Base-by-base conservation (phyloP, 257 asterid genomes). In the Rauvolfia tetraphylla region DNA sequence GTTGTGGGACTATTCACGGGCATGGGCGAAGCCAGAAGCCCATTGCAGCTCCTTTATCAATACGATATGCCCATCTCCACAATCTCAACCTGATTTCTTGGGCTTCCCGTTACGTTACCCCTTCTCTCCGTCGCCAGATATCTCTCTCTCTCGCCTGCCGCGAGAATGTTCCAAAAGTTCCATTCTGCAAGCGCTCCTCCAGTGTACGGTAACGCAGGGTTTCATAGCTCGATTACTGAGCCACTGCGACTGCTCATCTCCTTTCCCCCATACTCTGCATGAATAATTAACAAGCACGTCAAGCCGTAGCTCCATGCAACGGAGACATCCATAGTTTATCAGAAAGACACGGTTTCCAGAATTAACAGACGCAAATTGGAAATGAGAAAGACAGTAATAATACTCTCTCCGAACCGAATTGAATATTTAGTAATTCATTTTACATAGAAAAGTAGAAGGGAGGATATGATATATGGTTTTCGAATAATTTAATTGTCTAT, bases 51-150 rank as follows among this genome's bases (percentile, higher is more conserved):
- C n/a, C n/a, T n/a, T n/a, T n/a, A n/a, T n/a, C n/a, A n/a, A n/a
- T 14, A 9, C 68, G 42, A 59, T 14, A 31, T 61, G 68, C 68
- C 68, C 68, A 61, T 61, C 13, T 61, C 68, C 68, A 14, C 68
- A 62, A 62, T 62, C 68, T 62, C 68, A 33, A 34, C 42, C 68
- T 62, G n/a, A 12, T 29, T 62, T 29, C 5, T 62, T 29, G 68
- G 68, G 68, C 68, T 31, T 62, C 68, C 34, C n/a, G 41, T 17
- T 2, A 15, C n/a, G n/a, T n/a, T n/a, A n/a, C n/a, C 41, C 68
- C 23, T 62, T 29, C n/a, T 13, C n/a, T 14, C 25, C n/a, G 20
- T 6, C 61, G 29, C 3, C 29, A 10, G 62, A 56, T 56, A 56
- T n/a, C n/a, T n/a, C n/a, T 23, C 31, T 23, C 62, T n/a, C 62